Conservation (phyloP, 2,329 filamentous ascomycete species). For the Diaporthe sp. region DNA sequence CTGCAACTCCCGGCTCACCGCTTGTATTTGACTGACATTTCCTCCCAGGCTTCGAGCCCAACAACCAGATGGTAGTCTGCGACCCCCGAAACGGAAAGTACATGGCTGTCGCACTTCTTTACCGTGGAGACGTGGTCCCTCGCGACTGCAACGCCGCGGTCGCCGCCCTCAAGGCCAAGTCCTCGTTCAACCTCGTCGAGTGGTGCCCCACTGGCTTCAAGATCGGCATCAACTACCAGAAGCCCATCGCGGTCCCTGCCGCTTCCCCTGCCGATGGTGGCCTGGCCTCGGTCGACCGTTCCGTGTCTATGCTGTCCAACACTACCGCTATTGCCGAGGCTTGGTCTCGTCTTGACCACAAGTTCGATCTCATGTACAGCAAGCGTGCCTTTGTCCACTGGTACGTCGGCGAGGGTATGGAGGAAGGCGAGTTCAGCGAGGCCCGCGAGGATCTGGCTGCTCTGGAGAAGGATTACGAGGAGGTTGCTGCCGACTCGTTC, state of each 20-base stretch:
- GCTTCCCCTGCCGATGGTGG: conserved; percentile 66
- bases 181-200: conserved; percentile 80
- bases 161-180: conserved; percentile 76
- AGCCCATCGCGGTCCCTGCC: conserved; percentile 70
- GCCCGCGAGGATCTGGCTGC: conserved; percentile 88
- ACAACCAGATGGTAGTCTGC: conserved; percentile 84
- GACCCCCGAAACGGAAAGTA: conserved; percentile 82
- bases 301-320: conserved; percentile 80
- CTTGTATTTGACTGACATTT: conserved; percentile 44
- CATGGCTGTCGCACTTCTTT: conserved; percentile 80
- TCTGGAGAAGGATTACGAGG: conserved; percentile 88
- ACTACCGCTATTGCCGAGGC: conserved; percentile 81
- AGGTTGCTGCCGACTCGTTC: conserved; percentile 81
- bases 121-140: conserved; percentile 79
- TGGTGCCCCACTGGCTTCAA: conserved; percentile 84
- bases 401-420: conserved; percentile 92
- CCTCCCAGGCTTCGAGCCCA: conserved; percentile 76
- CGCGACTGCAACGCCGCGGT: conserved; percentile 78
- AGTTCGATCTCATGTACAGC: conserved; percentile 84
- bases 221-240: conserved; percentile 82
- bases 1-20: background rate
- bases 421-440: conserved; percentile 91
- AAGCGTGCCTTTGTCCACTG: conserved; percentile 83
- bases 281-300: conserved; percentile 72
- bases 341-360: conserved; percentile 79